Evolutionary conservation across 768 basidiomycete genomes (phyloP).

Genomic region (Lepiota brunneoincarnata): DNA sequence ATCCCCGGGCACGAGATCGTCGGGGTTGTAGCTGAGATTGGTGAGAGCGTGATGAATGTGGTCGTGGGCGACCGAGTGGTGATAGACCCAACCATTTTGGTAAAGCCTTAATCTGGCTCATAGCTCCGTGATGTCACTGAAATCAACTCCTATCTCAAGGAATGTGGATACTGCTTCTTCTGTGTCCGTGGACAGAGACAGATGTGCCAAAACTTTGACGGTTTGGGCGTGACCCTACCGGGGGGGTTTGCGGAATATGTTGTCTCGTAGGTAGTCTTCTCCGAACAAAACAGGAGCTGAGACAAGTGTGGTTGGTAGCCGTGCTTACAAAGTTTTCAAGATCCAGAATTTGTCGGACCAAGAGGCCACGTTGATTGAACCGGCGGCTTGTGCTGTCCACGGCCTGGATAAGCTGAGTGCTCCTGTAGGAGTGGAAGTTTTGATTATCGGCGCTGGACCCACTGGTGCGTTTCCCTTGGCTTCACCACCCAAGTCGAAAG

Average conservation of each 20-base stretch:
- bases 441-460: constrained; percentile 85
- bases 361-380: constrained; percentile 85
- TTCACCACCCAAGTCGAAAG: not conserved
- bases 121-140: no score
- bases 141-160: constrained; percentile 30
- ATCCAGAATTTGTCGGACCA: constrained; percentile 85
- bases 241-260: constrained; percentile 93
- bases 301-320: not conserved
- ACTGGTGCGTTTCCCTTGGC: constrained; percentile 36
- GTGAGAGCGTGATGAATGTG: constrained; percentile 81
- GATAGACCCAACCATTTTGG: constrained; percentile 68
- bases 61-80: constrained; percentile 78
- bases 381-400: constrained; percentile 89
- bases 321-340: constrained; percentile 72
- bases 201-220: constrained; percentile 82
- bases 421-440: constrained; percentile 78
- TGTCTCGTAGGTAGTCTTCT: constrained; percentile 57
- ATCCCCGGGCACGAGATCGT: constrained; percentile 52
- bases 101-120: constrained; percentile 32
- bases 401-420: constrained; percentile 86
- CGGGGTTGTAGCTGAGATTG: constrained; percentile 68
- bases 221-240: constrained; percentile 77
- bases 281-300: not conserved
- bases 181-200: constrained; percentile 83
- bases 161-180: constrained; percentile 81